phyloP scores from a whole-genome alignment of 1,139 yeast species.

The Oligophagozyma castellii region DNA sequence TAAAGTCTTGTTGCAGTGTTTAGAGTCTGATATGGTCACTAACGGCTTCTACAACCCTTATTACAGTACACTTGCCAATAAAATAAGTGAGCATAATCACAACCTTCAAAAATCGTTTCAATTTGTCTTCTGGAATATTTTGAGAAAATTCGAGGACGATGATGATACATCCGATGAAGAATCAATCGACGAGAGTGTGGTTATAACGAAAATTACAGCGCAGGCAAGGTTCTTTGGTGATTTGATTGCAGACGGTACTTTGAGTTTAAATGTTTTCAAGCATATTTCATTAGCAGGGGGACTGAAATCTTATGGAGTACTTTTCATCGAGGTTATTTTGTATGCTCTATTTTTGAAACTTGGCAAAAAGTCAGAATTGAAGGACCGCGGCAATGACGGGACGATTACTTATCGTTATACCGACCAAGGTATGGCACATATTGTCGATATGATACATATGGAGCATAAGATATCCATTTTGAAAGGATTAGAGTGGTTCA shows the following conservation, averaged over 20 bases:
- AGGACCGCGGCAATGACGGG: conserved; percentile 30
- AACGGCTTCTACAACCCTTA: conserved; percentile 82
- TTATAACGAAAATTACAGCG: conserved; percentile 38
- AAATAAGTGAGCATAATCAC: conserved; percentile 52
- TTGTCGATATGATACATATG: conserved; percentile 38
- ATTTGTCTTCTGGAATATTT: conserved; percentile 76
- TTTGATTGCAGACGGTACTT: conserved; percentile 55
- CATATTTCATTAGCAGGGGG: conserved; percentile 68
- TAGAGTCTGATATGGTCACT: conserved; percentile 44
- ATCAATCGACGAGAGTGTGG: background rate
- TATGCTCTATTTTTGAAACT: conserved; percentile 52
- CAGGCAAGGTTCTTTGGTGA: conserved; percentile 71
- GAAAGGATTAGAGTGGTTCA: conserved; percentile 62
- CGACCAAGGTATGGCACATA: conserved; percentile 40
- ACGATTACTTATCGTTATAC: conserved; percentile 34
- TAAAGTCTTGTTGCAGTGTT: conserved; percentile 71
- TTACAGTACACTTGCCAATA: conserved; percentile 68
- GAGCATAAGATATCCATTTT: conserved; percentile 46
- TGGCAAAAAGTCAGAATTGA: conserved; percentile 50
- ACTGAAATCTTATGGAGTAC: conserved; percentile 45
- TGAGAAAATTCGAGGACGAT: conserved; percentile 52
- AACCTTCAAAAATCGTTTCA: conserved; percentile 73
- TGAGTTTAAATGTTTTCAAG: conserved; percentile 61
- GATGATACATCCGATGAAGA: conserved; percentile 12
- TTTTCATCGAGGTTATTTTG: conserved; percentile 63